phyloP scores from a whole-genome alignment of 345 rosid genomes.

The Populus pruinosa region DNA sequence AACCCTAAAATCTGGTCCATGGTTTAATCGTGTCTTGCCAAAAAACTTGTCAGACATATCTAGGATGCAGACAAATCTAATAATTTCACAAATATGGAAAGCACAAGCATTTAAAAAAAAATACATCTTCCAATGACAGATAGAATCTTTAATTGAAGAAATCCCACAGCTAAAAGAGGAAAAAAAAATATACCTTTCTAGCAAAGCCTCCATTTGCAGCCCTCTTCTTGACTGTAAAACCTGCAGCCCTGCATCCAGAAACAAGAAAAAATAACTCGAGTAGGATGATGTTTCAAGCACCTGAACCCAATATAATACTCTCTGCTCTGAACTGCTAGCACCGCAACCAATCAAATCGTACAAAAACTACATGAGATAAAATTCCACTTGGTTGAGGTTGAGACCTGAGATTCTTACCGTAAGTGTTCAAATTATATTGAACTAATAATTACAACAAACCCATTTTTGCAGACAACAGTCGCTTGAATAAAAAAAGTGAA shows the following conservation, averaged over 20 bases:
- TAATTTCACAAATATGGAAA: not conserved
- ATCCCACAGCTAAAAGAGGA: not conserved
- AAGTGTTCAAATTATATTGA: slow-evolving; percentile 21
- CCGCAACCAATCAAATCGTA: not conserved
- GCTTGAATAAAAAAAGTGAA: slow-evolving; percentile 11
- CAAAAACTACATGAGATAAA: not conserved
- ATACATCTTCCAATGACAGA: not conserved
- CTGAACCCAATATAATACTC: slow-evolving; percentile 2
- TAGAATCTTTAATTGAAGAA: not conserved
- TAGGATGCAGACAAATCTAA: not conserved
- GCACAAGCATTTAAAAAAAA: not conserved
- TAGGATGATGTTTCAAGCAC: not conserved
- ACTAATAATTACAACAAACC: slow-evolving; percentile 34
- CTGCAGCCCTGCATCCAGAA: slow-evolving; percentile 48
- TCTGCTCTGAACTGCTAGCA: slow-evolving; percentile 10
- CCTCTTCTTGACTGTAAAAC: slow-evolving; percentile 39
- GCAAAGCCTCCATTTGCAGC: slow-evolving; percentile 34
- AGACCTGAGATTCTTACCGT: slow-evolving; percentile 30
- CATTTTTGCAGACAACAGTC: slow-evolving; percentile 17
- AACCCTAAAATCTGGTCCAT: not conserved
- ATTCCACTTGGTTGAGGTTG: not conserved
- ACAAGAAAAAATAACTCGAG: slow-evolving; percentile 10
- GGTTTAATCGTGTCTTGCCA: not conserved
- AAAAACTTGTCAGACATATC: not conserved
- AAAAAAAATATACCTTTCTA: slow-evolving; percentile 64